Conservation (phyloP, 768 basidiomycete species). For the Basidioascus undulatus region DNA sequence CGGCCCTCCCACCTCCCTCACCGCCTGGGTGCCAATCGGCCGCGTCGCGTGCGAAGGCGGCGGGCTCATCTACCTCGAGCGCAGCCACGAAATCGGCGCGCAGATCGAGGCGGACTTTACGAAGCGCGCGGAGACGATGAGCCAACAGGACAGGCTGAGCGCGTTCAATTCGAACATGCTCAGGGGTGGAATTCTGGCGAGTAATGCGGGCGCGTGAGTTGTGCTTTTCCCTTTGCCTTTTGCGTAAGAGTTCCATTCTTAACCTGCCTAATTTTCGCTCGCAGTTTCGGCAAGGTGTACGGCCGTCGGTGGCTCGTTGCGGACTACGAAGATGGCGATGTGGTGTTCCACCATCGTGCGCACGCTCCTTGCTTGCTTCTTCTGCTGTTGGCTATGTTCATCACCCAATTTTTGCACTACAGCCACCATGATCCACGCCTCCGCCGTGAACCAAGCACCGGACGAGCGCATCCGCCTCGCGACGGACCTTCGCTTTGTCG, state of each 20-base stretch:
- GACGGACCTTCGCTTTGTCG: background rate
- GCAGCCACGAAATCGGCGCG: background rate
- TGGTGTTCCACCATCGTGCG: background rate
- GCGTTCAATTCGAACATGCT: background rate
- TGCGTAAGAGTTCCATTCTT: background rate
- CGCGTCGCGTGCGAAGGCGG: background rate
- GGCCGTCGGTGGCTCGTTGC: background rate
- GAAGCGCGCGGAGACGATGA: background rate
- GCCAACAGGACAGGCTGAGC: background rate
- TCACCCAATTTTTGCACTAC: too few species aligned
- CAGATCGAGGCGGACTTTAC: background rate
- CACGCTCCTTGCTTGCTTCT: too few species aligned
- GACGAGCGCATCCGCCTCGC: background rate
- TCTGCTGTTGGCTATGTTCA: too few species aligned
- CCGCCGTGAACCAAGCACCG: background rate
- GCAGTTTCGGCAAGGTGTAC: background rate
- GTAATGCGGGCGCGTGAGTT: background rate
- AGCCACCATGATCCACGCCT: background rate
- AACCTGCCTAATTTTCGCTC: background rate
- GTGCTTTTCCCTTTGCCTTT: too few species aligned
- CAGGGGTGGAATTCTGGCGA: background rate
- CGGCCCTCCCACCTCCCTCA: background rate
- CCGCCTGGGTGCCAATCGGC: background rate
- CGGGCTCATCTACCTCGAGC: background rate
- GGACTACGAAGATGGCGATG: background rate